Percentiles rank a stretch among this genome's conserved stretches.
Conservation (phyloP, 2,329 filamentous ascomycete genomes). For the Stachybotrys elegans region DNA sequence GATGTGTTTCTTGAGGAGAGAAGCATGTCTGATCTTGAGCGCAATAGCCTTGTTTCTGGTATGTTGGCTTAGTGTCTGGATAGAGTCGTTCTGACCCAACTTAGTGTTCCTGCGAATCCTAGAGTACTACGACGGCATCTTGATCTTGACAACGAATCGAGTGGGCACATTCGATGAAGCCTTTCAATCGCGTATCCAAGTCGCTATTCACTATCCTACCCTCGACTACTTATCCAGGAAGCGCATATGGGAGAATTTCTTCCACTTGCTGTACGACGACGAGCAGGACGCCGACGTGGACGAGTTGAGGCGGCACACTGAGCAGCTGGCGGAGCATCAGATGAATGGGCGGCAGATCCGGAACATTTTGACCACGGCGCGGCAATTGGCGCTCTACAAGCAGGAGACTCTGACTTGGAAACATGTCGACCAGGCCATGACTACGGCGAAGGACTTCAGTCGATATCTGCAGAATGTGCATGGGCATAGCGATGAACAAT, state of each 20-base stretch:
- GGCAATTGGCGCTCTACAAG: neutral
- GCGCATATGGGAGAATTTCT: neutral
- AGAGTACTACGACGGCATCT: constrained; percentile 21
- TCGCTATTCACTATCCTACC: neutral
- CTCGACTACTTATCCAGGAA: neutral
- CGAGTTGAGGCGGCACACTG: neutral
- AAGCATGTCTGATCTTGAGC: constrained; percentile 8
- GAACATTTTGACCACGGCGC: neutral
- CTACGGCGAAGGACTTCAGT: neutral
- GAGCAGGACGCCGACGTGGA: neutral
- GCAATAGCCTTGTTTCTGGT: constrained; percentile 15
- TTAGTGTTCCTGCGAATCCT: constrained; percentile 24
- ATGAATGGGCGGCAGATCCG: neutral
- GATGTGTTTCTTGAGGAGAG: constrained; percentile 15
- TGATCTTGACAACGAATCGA: constrained; percentile 1
- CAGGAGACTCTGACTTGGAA: neutral
- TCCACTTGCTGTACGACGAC: neutral
- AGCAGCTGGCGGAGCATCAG: neutral
- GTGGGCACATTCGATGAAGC: constrained; percentile 1
- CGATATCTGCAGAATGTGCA: neutral
- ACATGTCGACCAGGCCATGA: neutral
- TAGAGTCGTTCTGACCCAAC: neutral
- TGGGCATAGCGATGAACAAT: neutral
- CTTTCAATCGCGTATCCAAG: neutral
- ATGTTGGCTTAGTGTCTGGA: neutral